Percentiles rank a stretch among this genome's conserved stretches.
These are phyloP conservation scores for Citrus unshiu DNA, from an alignment of 345 rosid genomes.

Conservation along the genomic window DNA sequence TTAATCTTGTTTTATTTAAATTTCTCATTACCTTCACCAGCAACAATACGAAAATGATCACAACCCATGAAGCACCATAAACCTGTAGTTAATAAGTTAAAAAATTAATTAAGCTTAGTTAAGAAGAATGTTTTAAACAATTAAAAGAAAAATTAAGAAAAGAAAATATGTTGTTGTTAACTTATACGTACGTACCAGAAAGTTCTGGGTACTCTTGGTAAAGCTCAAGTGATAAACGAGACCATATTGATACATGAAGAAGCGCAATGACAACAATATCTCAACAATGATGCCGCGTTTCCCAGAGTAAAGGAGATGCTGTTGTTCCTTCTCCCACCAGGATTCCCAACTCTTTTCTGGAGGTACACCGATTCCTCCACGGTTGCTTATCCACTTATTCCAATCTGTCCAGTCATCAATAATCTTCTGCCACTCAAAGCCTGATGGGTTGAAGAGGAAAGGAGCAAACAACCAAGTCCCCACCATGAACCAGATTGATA, in stretches of 20 bases:
- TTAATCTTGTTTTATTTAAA: too few species aligned
- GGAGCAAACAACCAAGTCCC: conserved; percentile 72
- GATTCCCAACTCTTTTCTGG: conserved; percentile 71
- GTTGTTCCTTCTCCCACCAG: conserved; percentile 71
- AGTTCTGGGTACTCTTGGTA: conserved; percentile 32
- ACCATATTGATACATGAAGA: conserved; percentile 61
- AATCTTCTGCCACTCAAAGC: conserved; percentile 69
- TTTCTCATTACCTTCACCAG: conserved; percentile 46
- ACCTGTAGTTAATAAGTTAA: conserved; percentile 19
- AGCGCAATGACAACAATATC: conserved; percentile 48
- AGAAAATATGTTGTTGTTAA: neutral
- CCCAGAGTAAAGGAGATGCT: conserved; percentile 51
- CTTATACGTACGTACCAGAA: conserved; percentile 33
- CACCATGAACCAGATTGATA: conserved; percentile 61
- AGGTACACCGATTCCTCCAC: conserved; percentile 60
- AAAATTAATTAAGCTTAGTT: too few species aligned
- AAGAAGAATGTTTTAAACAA: neutral
- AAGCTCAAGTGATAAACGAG: conserved; percentile 54
- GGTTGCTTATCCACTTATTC: conserved; percentile 56
- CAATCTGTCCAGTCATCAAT: conserved; percentile 77
- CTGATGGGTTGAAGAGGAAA: conserved; percentile 65
- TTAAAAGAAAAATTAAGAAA: neutral
- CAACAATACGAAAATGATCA: conserved; percentile 40
- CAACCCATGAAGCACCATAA: conserved; percentile 49
- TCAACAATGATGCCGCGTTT: conserved; percentile 40